Evolutionary conservation across 257 asterid species (phyloP), one percentile per base, ranked within the genome.

Genomic region (Petunia axillaris): DNA sequence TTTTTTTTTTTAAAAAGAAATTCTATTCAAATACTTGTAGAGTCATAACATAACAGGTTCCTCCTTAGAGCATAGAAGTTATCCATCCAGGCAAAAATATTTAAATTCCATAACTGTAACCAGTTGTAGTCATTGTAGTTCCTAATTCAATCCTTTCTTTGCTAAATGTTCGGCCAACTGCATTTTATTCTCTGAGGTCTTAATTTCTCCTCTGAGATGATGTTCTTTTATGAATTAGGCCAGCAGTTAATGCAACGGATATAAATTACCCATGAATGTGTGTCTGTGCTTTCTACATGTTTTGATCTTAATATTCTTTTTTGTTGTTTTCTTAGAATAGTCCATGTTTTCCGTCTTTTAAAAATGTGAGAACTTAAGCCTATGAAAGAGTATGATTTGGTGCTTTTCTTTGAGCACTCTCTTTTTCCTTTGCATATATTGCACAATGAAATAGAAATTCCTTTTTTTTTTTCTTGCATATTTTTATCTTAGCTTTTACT

Each of bases 121-220:
- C 0, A 25, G 25, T 25, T 25, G 25, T 25, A 25, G 25, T 25
- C 25, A 25, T 25, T 25, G 25, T 25, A 25, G 25, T 25, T 25
- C 25, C 25, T 25, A 25, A 25, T 25, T 25, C 25, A 25, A 25
- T 25, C 25, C 25, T 25, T 25, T 25, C 25, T 25, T 25, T 25
- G 25, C 25, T 25, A 25, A 25, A 25, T 25, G 25, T 25, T 25
- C 25, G 25, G 25, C 25, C 25, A 25, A 25, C 25, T 25, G 25
- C 25, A 25, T 25, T 25, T 25, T 25, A 25, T 25, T 25, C 25
- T 25, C 25, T 15, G 99, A 94, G 98, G 99, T 94, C 15, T 48
- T 80, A 64, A 77, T 8, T 44, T 85, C 74, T 36, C 70, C 52
- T 77, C 76, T 59, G 66, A n/a, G 14, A 25, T 77, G 78, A 73